Conservation (phyloP, 257 asterid species). For the Lycium ferocissimum region DNA sequence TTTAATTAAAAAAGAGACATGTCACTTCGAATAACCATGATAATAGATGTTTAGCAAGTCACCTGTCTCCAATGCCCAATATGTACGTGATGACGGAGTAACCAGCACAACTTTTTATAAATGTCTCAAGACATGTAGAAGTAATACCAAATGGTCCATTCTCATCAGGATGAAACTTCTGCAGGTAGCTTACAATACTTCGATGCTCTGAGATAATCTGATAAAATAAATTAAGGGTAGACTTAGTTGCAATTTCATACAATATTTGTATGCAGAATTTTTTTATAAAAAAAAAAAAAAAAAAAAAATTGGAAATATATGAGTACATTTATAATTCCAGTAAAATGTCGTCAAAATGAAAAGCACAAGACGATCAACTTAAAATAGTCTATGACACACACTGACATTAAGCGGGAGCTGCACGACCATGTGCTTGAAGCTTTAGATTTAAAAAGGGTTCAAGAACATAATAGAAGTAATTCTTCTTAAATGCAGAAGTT, state of each 20-base stretch:
- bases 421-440: not conserved
- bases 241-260: not conserved
- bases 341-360: not conserved
- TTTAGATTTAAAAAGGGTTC: not conserved
- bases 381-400: not conserved
- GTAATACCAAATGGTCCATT: slow-evolving; percentile 96
- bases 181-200: slow-evolving; percentile 89
- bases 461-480: slow-evolving; percentile 2
- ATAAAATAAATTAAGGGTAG: slow-evolving; percentile 31
- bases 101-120: slow-evolving; percentile 98
- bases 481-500: slow-evolving; percentile 7
- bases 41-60: slow-evolving; percentile 26
- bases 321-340: not conserved
- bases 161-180: slow-evolving; percentile 91
- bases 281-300: not conserved
- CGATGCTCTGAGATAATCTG: slow-evolving; percentile 99
- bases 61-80: slow-evolving; percentile 99
- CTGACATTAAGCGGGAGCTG: not conserved
- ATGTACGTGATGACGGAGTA: slow-evolving; percentile 98
- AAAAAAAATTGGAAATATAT: not conserved
- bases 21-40: slow-evolving; percentile 14
- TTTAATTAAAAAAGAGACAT: slow-evolving; percentile 6
- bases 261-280: not conserved
- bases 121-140: slow-evolving; percentile 92
- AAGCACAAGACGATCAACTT: not conserved